Percentiles rank a stretch among this genome's conserved stretches.
These are phyloP conservation scores for Casaregolazyma lundiana DNA, from an alignment of 1,139 yeast genomes.

Conservation along the genomic window DNA sequence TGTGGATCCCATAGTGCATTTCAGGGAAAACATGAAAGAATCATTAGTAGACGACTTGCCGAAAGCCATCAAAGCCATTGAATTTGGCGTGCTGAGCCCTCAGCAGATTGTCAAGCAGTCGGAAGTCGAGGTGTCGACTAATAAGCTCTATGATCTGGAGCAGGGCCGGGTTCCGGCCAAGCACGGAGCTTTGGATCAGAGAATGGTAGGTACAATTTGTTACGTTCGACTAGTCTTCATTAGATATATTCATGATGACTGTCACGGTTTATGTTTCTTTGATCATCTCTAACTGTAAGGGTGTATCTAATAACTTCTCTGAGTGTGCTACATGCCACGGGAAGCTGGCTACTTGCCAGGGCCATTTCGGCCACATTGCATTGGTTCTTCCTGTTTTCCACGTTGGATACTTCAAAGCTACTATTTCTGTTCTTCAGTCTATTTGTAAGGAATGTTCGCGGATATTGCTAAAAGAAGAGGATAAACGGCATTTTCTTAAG, in stretches of 20 bases:
- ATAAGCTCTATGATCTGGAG: slow-evolving; percentile 87
- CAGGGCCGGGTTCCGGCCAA: slow-evolving; percentile 76
- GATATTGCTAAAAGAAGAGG: slow-evolving; percentile 66
- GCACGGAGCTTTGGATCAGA: slow-evolving; percentile 85
- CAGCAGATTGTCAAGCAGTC: slow-evolving; percentile 90
- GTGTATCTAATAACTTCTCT: slow-evolving; percentile 78
- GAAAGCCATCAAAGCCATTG: slow-evolving; percentile 82
- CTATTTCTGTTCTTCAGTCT: slow-evolving; percentile 81
- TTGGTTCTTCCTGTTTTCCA: slow-evolving; percentile 95
- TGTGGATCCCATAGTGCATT: too few species aligned
- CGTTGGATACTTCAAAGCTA: slow-evolving; percentile 92
- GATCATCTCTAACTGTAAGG: slow-evolving; percentile 34
- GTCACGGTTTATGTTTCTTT: too few species aligned
- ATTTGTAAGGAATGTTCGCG: slow-evolving; percentile 90
- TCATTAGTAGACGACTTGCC: slow-evolving; percentile 81
- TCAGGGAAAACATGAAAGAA: slow-evolving; percentile 57
- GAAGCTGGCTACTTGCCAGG: slow-evolving; percentile 89
- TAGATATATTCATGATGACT: too few species aligned
- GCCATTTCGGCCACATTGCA: slow-evolving; percentile 94
- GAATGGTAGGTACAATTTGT: slow-evolving; percentile 45
- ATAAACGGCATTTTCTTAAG: slow-evolving; percentile 60
- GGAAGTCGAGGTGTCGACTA: slow-evolving; percentile 86
- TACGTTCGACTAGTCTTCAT: neutral
- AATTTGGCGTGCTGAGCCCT: slow-evolving; percentile 88
- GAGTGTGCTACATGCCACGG: slow-evolving; percentile 94